Conservation (phyloP, 257 asterid genomes). For the Linaria vulgaris region DNA sequence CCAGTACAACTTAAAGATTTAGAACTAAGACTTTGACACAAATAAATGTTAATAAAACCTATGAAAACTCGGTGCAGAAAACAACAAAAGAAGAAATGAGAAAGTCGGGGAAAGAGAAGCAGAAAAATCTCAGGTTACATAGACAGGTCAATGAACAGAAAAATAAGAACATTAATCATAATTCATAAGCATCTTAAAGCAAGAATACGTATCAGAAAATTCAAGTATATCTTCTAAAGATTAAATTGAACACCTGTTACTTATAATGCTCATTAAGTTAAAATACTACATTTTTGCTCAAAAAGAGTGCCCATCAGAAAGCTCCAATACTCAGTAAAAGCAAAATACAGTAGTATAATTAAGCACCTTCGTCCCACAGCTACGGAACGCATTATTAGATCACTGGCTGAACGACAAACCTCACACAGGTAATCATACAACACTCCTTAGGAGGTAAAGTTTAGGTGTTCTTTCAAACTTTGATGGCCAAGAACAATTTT, state of each 20-base stretch:
- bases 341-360: neutral
- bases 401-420: neutral
- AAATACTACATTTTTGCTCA: neutral
- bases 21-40: neutral
- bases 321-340: neutral
- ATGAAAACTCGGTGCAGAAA: too few relatives aligned
- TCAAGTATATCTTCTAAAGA: neutral
- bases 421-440: neutral
- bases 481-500: neutral
- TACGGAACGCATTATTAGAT: too few relatives aligned
- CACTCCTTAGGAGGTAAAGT: neutral
- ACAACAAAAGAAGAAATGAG: neutral
- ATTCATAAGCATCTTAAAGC: neutral
- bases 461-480: neutral
- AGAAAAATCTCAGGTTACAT: neutral
- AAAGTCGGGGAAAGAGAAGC: neutral
- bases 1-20: neutral
- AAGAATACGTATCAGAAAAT: neutral
- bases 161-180: too few relatives aligned
- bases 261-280: neutral
- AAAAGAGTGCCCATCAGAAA: neutral
- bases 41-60: neutral
- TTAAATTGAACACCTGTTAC: neutral
- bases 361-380: conserved; percentile 1
- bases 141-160: neutral